Evolutionary conservation across 352 stramenopile species (phyloP), one percentile per base, ranked within the genome.

Genomic region (Globisporangium cederbergense): DNA sequence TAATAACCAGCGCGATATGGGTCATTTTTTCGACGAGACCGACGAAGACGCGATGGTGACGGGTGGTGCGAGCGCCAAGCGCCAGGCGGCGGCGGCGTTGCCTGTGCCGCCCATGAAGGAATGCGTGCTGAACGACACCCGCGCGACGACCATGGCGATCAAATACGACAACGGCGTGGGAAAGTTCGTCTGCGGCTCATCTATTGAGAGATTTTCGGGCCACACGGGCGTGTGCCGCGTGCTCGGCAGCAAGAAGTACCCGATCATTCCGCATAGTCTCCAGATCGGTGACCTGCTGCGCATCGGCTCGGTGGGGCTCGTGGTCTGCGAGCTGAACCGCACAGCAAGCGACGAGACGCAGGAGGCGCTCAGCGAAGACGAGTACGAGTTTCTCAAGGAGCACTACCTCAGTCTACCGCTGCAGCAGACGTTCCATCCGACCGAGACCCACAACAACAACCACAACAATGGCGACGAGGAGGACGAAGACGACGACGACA

Each of bases 181-280:
- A 1, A 91, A 91, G 59, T 95, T 91, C 58, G 83, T 95, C 2
- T 95, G 86, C 65, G 86, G 86, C 5, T 91, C 86, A 63, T 92
- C 82, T 5, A 91, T 95, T 63, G 91, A 97, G 69, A 75, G 88
- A 5, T 97, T 97, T 74, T 97, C 89, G 45, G 87, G 90, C 30
- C 91, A 97, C 74, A 96, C 90, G 42, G 90, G 91, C 46, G 93
- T 96, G 42, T 97, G 91, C 66, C 76, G 87, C 65, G 90, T 97
- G 52, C 75, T 97, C 20, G 90, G 89, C 32, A 95, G 87, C 51
- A 94, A 95, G 64, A 92, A 93, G 61, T 90, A 94, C 55, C 81
- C 83, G 4, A 80, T 89, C 34, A 91, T 88, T 54, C 78, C 79
- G 11, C 86, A 95, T 56, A 85, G 64, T 40, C 75, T 96, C 40